Conservation (phyloP, 768 basidiomycete species). For the Dioszegia aurantiaca region DNA sequence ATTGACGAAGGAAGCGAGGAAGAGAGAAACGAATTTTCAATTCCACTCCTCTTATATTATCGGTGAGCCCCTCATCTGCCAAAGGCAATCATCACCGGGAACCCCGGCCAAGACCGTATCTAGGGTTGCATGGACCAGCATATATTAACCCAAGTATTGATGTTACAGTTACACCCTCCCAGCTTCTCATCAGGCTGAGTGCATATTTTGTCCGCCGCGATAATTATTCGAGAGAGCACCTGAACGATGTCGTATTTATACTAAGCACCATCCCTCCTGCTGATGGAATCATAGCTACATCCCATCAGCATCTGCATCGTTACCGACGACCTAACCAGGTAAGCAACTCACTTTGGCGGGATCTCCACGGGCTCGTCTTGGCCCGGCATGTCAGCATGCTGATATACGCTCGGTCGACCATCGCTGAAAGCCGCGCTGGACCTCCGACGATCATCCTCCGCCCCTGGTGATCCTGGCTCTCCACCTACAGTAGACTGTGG, state of each 20-base stretch:
- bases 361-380: conserved; percentile 32
- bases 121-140: background rate
- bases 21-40: too few relatives aligned
- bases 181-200: too few relatives aligned
- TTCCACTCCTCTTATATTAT: too few relatives aligned
- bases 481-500: background rate
- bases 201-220: too few relatives aligned
- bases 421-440: conserved; percentile 15
- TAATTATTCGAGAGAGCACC: too few relatives aligned
- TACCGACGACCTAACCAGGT: background rate
- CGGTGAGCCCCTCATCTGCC: too few relatives aligned
- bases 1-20: background rate
- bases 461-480: background rate
- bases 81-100: too few relatives aligned
- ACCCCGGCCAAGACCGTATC: too few relatives aligned
- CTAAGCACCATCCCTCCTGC: conserved; percentile 5
- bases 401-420: conserved; percentile 26
- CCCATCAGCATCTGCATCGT: conserved; percentile 1
- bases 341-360: conserved; percentile 47
- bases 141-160: background rate
- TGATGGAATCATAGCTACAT: conserved; percentile 32
- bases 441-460: conserved; percentile 9
- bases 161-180: background rate
- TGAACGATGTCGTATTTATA: too few relatives aligned
- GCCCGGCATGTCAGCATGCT: conserved; percentile 41